Evolutionary conservation across 228 moss, liverwort and hornwort genomes (phyloP).

Genomic region (Sphagnum magellanicum): DNA sequence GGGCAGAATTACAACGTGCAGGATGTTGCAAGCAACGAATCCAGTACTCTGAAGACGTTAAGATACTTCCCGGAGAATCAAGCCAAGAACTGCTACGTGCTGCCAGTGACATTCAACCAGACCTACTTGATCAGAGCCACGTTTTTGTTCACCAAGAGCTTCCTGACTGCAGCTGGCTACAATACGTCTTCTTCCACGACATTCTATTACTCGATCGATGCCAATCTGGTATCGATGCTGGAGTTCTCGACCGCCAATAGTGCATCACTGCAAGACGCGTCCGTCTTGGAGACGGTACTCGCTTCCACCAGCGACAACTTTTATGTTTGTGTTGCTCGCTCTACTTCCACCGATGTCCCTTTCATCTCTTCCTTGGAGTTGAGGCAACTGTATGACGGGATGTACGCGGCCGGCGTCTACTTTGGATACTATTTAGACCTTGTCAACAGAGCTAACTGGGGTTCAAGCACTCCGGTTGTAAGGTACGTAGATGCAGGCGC

Average conservation of each 20-base stretch:
- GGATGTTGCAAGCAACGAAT: too few species aligned
- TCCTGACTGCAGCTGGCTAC: constrained; percentile 5
- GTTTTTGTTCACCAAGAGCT: constrained; percentile 8
- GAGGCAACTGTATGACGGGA: constrained; percentile 5
- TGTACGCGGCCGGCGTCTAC: too few species aligned
- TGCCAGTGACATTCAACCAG: constrained; percentile 14
- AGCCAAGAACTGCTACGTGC: constrained; percentile 26
- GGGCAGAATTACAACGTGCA: constrained; percentile 5
- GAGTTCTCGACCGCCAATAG: constrained; percentile 1
- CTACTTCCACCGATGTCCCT: constrained; percentile 8
- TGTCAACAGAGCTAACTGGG: too few species aligned
- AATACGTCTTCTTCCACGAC: background rate
- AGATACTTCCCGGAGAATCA: constrained; percentile 22
- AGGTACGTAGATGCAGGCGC: too few species aligned
- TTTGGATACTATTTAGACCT: too few species aligned
- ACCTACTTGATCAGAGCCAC: constrained; percentile 31
- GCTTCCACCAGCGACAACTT: constrained; percentile 12
- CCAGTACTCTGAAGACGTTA: constrained; percentile 1
- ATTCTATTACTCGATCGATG: constrained; percentile 30
- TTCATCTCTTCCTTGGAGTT: constrained; percentile 32
- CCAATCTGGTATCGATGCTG: constrained; percentile 8
- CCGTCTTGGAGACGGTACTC: constrained; percentile 16
- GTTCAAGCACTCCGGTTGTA: too few species aligned
- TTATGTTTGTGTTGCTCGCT: constrained; percentile 26
- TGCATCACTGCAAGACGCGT: background rate